These are phyloP conservation scores for Tetrapisispora namnaoensis DNA, from an alignment of 805 yeast genomes.

Conservation along the genomic window DNA sequence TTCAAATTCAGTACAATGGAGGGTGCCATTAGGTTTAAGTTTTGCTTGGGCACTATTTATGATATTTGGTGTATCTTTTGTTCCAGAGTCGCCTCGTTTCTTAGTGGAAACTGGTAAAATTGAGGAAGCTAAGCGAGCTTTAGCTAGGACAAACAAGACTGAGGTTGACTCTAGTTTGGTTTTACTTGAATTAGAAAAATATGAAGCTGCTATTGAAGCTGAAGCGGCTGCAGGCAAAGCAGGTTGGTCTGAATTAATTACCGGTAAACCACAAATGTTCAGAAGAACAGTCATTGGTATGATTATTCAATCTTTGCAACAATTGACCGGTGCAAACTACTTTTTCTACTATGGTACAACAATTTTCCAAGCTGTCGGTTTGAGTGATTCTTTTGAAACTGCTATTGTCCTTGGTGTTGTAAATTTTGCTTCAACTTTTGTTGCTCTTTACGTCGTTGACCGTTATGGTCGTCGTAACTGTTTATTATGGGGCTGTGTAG, in stretches of 20 bases:
- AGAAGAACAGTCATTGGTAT: conserved; percentile 43
- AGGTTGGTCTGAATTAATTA: conserved; percentile 53
- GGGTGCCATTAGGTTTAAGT: conserved; percentile 58
- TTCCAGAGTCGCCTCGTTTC: conserved; percentile 74
- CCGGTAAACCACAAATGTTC: conserved; percentile 56
- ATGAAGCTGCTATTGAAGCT: conserved; percentile 51
- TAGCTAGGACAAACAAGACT: conserved; percentile 50
- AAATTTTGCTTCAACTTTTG: conserved; percentile 49
- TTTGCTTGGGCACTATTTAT: conserved; percentile 40
- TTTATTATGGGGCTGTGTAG: conserved; percentile 39
- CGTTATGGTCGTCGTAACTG: conserved; percentile 46
- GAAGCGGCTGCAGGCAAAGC: conserved; percentile 57
- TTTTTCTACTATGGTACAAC: conserved; percentile 63
- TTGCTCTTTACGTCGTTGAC: conserved; percentile 45
- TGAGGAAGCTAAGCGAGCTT: conserved; percentile 53
- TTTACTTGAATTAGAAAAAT: conserved; percentile 46
- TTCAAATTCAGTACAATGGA: conserved; percentile 52
- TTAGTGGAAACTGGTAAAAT: conserved; percentile 45
- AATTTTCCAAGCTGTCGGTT: conserved; percentile 53
- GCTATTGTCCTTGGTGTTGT: conserved; percentile 53
- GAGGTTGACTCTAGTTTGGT: conserved; percentile 44
- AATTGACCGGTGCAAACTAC: conserved; percentile 59
- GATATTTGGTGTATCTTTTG: conserved; percentile 36
- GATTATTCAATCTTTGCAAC: conserved; percentile 55
- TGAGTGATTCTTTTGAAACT: conserved; percentile 49